Conservation (phyloP, 768 basidiomycete genomes). For the Sporobolomyces roseus region DNA sequence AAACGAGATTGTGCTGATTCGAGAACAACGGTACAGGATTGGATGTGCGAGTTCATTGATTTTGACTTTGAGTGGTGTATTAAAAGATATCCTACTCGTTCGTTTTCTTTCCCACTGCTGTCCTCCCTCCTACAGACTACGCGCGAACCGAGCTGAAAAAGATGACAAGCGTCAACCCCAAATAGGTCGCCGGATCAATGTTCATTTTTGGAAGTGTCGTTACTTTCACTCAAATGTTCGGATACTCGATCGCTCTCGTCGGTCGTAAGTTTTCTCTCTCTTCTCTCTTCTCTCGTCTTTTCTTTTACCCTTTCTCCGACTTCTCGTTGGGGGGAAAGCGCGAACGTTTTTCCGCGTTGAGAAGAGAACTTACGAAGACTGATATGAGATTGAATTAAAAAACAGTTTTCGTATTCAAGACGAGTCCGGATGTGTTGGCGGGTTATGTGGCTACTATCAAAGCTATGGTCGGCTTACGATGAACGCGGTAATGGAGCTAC, state of each 20-base stretch:
- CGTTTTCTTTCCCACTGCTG: too few species aligned
- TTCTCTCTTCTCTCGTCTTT: background rate
- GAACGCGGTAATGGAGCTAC: too few species aligned
- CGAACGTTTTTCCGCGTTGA: too few species aligned
- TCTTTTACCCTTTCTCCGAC: too few species aligned
- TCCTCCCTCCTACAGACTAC: too few species aligned
- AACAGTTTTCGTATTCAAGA: slow-evolving; percentile 40
- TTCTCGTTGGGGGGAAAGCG: too few species aligned
- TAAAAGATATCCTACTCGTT: slow-evolving; percentile 87
- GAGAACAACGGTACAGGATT: background rate
- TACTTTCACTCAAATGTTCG: slow-evolving; percentile 64
- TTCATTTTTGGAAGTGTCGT: slow-evolving; percentile 72
- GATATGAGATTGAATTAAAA: too few species aligned
- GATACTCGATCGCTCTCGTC: slow-evolving; percentile 24
- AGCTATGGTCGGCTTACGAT: slow-evolving; percentile 10
- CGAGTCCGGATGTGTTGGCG: slow-evolving; percentile 33
- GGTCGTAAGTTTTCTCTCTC: slow-evolving; percentile 17
- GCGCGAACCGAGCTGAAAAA: too few species aligned
- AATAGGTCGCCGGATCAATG: slow-evolving; percentile 83
- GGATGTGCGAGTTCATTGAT: slow-evolving; percentile 59
- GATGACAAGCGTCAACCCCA: too few species aligned
- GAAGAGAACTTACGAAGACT: too few species aligned
- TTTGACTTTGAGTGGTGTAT: slow-evolving; percentile 79
- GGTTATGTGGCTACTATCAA: slow-evolving; percentile 25
- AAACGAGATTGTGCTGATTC: background rate